A percentile compares a stretch with the other conserved stretches of the same genome.
These are phyloP conservation scores for Pseudogymnoascus sp. DNA, from an alignment of 2,329 filamentous ascomycete species.

Conservation along the genomic window DNA sequence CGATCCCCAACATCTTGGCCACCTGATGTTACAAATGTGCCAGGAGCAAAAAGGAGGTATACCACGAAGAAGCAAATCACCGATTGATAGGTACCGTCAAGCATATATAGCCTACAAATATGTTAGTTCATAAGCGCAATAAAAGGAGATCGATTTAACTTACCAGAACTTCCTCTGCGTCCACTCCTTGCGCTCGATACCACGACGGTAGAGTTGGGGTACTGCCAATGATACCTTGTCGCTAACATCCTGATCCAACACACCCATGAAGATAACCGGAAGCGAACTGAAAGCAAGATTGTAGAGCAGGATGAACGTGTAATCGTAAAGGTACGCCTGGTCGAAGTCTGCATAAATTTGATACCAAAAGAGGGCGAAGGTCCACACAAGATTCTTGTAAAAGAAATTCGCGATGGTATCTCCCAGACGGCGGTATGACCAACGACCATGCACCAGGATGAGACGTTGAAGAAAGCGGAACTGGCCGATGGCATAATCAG, in stretches of 20 bases:
- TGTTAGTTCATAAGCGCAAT: conserved; percentile 24
- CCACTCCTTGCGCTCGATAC: conserved; percentile 95
- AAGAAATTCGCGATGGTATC: conserved; percentile 98
- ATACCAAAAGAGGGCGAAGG: conserved; percentile 94
- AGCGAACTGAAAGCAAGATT: conserved; percentile 95
- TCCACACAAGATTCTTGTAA: conserved; percentile 99
- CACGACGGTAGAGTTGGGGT: conserved; percentile 87
- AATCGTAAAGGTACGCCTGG: conserved; percentile 94
- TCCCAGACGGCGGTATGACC: conserved; percentile 90
- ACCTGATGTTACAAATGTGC: conserved; percentile 59
- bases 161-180: conserved; percentile 95
- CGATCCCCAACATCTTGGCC: conserved; percentile 73
- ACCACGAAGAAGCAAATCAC: conserved; percentile 89
- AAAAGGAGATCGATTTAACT: conserved; percentile 27
- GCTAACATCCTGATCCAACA: conserved; percentile 93
- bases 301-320: conserved; percentile 94
- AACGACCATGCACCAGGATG: conserved; percentile 82
- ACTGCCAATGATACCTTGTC: conserved; percentile 90
- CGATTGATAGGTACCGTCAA: conserved; percentile 90
- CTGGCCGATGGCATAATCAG: conserved; percentile 90
- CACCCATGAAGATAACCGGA: conserved; percentile 89
- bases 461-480: conserved; percentile 82
- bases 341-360: conserved; percentile 94
- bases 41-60: conserved; percentile 67
- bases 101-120: conserved; percentile 71